Evolutionary conservation across 2,329 filamentous ascomycete species (phyloP).

Genomic region (Polychaeton citri): DNA sequence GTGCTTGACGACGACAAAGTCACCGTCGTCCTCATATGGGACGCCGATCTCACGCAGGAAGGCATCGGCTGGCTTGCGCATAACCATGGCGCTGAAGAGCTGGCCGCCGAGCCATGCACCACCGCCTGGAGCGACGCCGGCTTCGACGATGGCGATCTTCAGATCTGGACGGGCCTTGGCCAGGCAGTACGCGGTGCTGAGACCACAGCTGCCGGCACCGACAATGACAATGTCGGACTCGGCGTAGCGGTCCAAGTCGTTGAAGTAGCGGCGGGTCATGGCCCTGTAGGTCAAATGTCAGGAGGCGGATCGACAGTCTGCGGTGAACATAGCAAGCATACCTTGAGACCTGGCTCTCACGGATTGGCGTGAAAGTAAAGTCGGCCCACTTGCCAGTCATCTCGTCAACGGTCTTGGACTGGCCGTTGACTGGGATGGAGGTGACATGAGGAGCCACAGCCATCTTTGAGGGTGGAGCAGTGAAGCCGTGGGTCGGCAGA

Average conservation of each 20-base stretch:
- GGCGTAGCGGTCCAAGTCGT: conserved; percentile 75
- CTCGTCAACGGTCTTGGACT: conserved; percentile 41
- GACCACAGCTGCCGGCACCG: conserved; percentile 77
- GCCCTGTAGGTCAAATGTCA: conserved; percentile 46
- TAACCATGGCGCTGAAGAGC: conserved; percentile 89
- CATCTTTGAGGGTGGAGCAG: conserved; percentile 33
- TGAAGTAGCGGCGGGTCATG: conserved; percentile 89
- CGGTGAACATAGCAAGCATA: no score
- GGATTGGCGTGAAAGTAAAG: conserved; percentile 76
- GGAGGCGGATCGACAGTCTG: no score
- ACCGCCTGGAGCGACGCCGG: conserved; percentile 72
- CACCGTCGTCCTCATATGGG: conserved; percentile 72
- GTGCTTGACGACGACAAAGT: conserved; percentile 83
- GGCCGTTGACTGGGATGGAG: conserved; percentile 22
- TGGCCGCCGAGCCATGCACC: conserved; percentile 90
- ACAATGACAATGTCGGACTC: conserved; percentile 92
- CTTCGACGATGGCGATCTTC: conserved; percentile 84
- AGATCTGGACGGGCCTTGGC: conserved; percentile 75
- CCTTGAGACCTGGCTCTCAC: conserved; percentile 68
- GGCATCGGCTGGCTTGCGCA: conserved; percentile 80
- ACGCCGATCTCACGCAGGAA: conserved; percentile 74
- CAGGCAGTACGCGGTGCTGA: conserved; percentile 73
- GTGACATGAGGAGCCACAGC: conserved; percentile 25
- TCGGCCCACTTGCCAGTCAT: conserved; percentile 66
- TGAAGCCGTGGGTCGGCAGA: conserved; percentile 22